phyloP scores from a whole-genome alignment of 2,329 filamentous ascomycete species.

The Fusarium xylarioides region DNA sequence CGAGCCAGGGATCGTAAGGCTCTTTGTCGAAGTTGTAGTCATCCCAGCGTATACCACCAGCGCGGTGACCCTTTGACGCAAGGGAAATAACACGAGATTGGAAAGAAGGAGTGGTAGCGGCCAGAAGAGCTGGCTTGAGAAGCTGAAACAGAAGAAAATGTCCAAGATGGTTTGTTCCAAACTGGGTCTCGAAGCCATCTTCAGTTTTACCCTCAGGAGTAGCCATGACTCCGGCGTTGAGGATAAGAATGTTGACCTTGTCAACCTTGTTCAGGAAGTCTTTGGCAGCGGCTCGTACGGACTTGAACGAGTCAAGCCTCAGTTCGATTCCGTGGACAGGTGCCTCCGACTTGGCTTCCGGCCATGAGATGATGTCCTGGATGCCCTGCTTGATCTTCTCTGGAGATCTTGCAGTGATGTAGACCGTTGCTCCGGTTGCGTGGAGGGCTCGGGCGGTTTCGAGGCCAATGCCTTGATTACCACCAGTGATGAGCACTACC shows the following conservation, averaged over 20 bases:
- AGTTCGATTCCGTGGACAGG: neutral
- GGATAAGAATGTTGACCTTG: neutral
- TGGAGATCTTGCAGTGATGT: conserved; percentile 2
- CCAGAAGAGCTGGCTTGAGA: conserved; percentile 54
- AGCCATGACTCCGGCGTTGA: conserved; percentile 22
- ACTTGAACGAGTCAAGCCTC: neutral
- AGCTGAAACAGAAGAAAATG: conserved; percentile 46
- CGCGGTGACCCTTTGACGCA: conserved; percentile 53
- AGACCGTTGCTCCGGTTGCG: neutral
- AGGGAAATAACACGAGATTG: conserved; percentile 58
- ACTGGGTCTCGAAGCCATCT: conserved; percentile 38
- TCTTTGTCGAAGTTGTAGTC: conserved; percentile 30
- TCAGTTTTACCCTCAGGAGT: conserved; percentile 12
- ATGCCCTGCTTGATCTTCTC: conserved; percentile 4
- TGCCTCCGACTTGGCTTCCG: neutral
- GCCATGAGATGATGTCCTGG: neutral
- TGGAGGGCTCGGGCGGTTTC: conserved; percentile 8
- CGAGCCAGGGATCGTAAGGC: conserved; percentile 14
- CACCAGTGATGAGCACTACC: conserved; percentile 13
- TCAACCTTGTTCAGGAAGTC: neutral
- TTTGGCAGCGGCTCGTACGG: neutral
- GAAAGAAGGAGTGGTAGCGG: conserved; percentile 49
- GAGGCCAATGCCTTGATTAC: conserved; percentile 5
- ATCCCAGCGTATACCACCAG: conserved; percentile 1
- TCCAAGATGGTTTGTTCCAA: conserved; percentile 40